phyloP scores from a whole-genome alignment of 495 filamentous ascomycete genomes.

The Tetracladium marchalianum region DNA sequence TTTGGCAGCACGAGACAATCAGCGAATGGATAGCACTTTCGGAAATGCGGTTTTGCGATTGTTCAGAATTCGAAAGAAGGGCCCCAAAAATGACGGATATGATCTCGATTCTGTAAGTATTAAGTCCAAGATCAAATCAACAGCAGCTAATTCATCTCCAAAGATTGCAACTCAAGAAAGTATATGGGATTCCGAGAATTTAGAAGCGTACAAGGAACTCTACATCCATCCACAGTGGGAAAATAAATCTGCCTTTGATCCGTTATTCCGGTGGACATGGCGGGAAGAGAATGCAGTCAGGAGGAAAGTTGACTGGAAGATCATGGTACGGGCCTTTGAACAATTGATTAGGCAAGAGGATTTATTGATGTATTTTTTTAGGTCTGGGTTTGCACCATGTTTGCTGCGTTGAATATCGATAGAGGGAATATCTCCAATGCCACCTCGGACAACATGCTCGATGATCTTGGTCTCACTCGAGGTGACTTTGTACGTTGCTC shows the following conservation, averaged over 20 bases:
- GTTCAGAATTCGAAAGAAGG: conserved; percentile 18
- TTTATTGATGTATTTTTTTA: no score
- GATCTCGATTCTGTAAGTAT: conserved; percentile 20
- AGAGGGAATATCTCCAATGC: conserved; percentile 66
- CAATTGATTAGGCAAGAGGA: no score
- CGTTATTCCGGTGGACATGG: conserved; percentile 19
- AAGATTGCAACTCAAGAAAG: conserved; percentile 21
- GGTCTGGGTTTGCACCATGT: conserved; percentile 58
- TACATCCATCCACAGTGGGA: conserved; percentile 23
- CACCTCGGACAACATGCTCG: conserved; percentile 60
- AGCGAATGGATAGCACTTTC: conserved; percentile 14
- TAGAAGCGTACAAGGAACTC: conserved; percentile 21
- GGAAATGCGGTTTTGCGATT: conserved; percentile 19
- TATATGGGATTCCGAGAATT: conserved; percentile 22
- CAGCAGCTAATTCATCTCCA: conserved; percentile 2
- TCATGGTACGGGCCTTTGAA: conserved; percentile 21
- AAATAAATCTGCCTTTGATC: conserved; percentile 20
- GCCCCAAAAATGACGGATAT: conserved; percentile 10
- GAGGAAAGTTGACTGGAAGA: conserved; percentile 22
- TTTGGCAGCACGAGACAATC: conserved; percentile 11
- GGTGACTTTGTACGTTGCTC: conserved; percentile 11
- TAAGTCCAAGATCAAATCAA: neutral
- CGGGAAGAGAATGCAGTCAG: conserved; percentile 19
- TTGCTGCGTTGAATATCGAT: conserved; percentile 76
- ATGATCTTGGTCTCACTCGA: conserved; percentile 31